Conservation (phyloP, 768 basidiomycete species). For the Pleurotus citrinopileatus region DNA sequence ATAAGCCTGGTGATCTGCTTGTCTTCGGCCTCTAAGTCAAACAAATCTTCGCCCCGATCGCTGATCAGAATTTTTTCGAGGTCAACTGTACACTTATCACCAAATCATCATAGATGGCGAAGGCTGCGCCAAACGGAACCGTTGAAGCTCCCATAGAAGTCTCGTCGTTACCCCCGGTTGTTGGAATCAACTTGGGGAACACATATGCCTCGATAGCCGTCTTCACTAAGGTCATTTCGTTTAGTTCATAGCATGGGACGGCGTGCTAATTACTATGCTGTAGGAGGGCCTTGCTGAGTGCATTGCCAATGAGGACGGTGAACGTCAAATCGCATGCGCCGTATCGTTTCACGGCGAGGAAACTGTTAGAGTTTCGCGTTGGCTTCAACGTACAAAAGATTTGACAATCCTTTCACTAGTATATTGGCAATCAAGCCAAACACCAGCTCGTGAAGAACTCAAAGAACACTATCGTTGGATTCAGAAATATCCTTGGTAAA, state of each 20-base stretch:
- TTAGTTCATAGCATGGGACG: constrained; percentile 3
- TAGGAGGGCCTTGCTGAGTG: constrained; percentile 91
- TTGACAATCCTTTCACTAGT: constrained; percentile 46
- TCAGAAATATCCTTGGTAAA: constrained; percentile 91
- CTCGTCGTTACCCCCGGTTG: constrained; percentile 53
- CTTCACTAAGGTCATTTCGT: constrained; percentile 74
- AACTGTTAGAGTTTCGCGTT: constrained; percentile 53
- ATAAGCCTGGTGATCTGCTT: neutral
- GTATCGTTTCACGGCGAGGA: constrained; percentile 91
- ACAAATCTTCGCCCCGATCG: neutral
- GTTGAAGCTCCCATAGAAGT: constrained; percentile 36
- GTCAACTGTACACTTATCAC: neutral
- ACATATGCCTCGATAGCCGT: constrained; percentile 94
- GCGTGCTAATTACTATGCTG: neutral
- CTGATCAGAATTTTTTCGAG: constrained; percentile 4
- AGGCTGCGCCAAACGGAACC: constrained; percentile 45
- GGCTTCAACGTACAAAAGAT: constrained; percentile 4
- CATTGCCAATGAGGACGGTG: constrained; percentile 98
- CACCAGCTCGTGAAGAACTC: constrained; percentile 94
- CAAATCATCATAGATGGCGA: neutral
- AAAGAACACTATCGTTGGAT: constrained; percentile 91
- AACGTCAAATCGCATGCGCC: constrained; percentile 95
- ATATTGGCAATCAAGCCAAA: constrained; percentile 93
- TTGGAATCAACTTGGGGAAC: constrained; percentile 97
- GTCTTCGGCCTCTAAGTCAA: neutral